These are phyloP conservation scores for Dichomitus squalens DNA, from an alignment of 1,284 basidiomycete species.

Conservation along the genomic window DNA sequence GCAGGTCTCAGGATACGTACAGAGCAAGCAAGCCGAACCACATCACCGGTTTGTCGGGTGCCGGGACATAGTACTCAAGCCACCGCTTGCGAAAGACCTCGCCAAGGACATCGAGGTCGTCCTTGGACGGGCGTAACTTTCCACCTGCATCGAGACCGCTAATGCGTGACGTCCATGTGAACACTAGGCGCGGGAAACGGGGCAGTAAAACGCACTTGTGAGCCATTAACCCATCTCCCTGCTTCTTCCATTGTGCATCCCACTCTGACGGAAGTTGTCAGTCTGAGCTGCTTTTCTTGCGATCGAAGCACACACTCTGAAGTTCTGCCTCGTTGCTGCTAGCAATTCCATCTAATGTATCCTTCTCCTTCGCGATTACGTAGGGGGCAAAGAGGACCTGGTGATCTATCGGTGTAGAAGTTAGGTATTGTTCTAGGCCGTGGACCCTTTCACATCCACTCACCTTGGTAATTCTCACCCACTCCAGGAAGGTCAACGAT, in stretches of 20 bases:
- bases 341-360: slow-evolving; percentile 48
- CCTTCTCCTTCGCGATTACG: slow-evolving; percentile 39
- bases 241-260: slow-evolving; percentile 43
- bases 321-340: slow-evolving; percentile 35
- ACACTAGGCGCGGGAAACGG: not conserved
- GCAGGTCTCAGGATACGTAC: slow-evolving; percentile 30
- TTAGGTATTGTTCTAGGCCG: not conserved
- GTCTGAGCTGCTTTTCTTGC: not conserved
- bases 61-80: slow-evolving; percentile 44
- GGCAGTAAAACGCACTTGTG: slow-evolving; percentile 43
- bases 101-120: slow-evolving; percentile 47
- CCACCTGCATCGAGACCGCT: slow-evolving; percentile 49
- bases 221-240: slow-evolving; percentile 45
- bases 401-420: slow-evolving; percentile 44
- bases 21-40: slow-evolving; percentile 35
- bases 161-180: not conserved
- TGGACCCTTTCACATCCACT: not conserved
- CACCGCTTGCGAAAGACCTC: slow-evolving; percentile 46
- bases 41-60: slow-evolving; percentile 52
- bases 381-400: slow-evolving; percentile 39
- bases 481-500: slow-evolving; percentile 60
- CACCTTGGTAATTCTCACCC: slow-evolving; percentile 57
- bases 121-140: slow-evolving; percentile 48
- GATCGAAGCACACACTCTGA: slow-evolving; percentile 31
- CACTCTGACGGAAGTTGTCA: slow-evolving; percentile 34